Conservation (phyloP, 1,139 yeast genomes). For the Saccharomyces hybrid region DNA sequence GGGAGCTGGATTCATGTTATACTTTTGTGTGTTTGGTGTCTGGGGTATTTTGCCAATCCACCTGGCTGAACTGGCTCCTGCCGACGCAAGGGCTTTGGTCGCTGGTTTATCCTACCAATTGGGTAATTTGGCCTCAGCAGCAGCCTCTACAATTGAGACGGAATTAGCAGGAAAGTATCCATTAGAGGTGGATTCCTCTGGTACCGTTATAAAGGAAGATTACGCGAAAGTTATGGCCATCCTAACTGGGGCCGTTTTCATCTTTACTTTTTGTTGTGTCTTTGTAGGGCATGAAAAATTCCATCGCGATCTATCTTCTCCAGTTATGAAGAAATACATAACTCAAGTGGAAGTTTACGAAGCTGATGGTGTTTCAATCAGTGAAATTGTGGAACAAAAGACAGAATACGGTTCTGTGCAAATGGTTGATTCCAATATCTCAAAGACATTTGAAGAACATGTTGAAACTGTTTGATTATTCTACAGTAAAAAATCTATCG, state of each 20-base stretch:
- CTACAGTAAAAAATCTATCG: too few species aligned
- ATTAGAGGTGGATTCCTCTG: constrained; percentile 19
- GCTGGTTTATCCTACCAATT: constrained; percentile 68
- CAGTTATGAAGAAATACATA: constrained; percentile 25
- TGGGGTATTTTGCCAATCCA: constrained; percentile 83
- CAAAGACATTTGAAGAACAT: constrained; percentile 7
- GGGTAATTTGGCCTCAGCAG: constrained; percentile 78
- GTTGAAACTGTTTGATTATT: constrained; percentile 4
- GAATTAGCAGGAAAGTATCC: constrained; percentile 59
- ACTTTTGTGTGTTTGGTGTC: constrained; percentile 76
- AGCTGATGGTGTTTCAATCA: constrained; percentile 10
- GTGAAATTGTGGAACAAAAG: constrained; percentile 4
- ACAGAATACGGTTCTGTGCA: constrained; percentile 5
- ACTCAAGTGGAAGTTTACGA: constrained; percentile 18
- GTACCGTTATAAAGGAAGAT: constrained; percentile 27
- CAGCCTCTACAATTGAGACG: constrained; percentile 74
- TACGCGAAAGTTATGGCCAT: constrained; percentile 51
- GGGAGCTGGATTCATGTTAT: constrained; percentile 73
- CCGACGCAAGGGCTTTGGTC: constrained; percentile 51
- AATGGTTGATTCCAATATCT: constrained; percentile 4
- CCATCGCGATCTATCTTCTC: constrained; percentile 31
- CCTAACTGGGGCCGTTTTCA: constrained; percentile 51
- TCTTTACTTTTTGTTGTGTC: constrained; percentile 39
- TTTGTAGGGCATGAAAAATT: constrained; percentile 49
- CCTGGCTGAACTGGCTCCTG: constrained; percentile 69